Evolutionary conservation across 768 basidiomycete species (phyloP), one percentile per base, ranked within the genome.

Genomic region (Serpula lacrymans): DNA sequence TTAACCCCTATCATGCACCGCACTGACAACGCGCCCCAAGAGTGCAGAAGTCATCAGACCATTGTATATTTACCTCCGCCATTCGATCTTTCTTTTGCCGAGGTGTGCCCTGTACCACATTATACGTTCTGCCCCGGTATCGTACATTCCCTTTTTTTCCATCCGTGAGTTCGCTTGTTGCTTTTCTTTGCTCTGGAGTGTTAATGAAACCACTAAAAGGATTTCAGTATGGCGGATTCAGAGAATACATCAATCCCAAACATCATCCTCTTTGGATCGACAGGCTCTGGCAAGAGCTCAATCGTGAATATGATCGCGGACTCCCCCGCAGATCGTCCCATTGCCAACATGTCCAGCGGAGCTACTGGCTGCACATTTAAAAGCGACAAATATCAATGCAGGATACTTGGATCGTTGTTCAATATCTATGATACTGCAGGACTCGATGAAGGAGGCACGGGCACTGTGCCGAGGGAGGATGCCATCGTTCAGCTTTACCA

Each of bases 201-300:
- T n/a, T n/a, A n/a, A n/a, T n/a, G n/a, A n/a, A n/a, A n/a, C n/a
- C n/a, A n/a, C n/a, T n/a, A n/a, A n/a, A n/a, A n/a, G n/a, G n/a
- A n/a, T n/a, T n/a, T n/a, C n/a, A n/a, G n/a, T n/a, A n/a, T n/a
- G n/a, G n/a, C n/a, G n/a, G n/a, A n/a, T n/a, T n/a, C n/a, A n/a
- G n/a, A n/a, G n/a, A 33, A 33, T 14, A 6, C 31, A 33, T 1
- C 4, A 10, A 6, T 33, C 31, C 8, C n/a, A 6, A 45, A 65
- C 32, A 35, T 71, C 34, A 50, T 72, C 14, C 39, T 73, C 14
- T 73, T 72, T 34, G 70, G 71, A 0, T 66, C 71, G 38, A 58
- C 65, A 0, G 70, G 70, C 13, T 43, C 51, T n/a, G 59, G 59
- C 4, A 60, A 60, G 32, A 62, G 59, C 21, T 64, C 62, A 8